Evolutionary conservation across 768 basidiomycete species (phyloP).

Genomic region (Calocybe indica): DNA sequence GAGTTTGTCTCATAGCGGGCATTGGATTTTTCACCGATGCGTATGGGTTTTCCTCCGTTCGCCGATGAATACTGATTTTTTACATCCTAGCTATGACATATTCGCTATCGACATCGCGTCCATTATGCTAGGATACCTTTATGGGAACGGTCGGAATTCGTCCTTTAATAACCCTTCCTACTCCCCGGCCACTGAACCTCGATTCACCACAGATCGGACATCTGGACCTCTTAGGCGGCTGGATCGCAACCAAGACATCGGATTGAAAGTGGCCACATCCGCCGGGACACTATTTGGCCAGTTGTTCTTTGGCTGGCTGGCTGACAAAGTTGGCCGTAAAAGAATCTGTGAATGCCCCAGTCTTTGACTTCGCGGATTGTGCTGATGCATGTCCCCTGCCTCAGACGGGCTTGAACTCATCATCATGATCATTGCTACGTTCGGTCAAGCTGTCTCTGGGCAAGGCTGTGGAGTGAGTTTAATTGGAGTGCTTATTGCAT

Average conservation of each 20-base stretch:
- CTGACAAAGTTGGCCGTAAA: constrained; percentile 75
- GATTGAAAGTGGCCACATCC: constrained; percentile 72
- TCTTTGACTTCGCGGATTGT: not conserved
- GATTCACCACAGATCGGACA: not conserved
- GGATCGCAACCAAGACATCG: constrained; percentile 63
- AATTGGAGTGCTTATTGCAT: constrained; percentile 72
- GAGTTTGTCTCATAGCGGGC: constrained; percentile 64
- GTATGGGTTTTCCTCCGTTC: constrained; percentile 19
- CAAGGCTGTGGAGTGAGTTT: constrained; percentile 60
- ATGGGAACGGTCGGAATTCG: constrained; percentile 33
- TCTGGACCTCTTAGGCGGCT: constrained; percentile 23
- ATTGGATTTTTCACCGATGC: constrained; percentile 92
- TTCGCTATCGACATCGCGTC: constrained; percentile 88
- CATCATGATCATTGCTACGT: constrained; percentile 77
- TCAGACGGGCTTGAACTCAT: constrained; percentile 69
- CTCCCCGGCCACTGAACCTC: constrained; percentile 1
- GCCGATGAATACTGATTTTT: not conserved
- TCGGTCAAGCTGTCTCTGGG: constrained; percentile 75
- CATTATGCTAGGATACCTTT: constrained; percentile 80
- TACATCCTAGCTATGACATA: constrained; percentile 60
- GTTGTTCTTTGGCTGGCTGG: constrained; percentile 75
- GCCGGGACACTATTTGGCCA: constrained; percentile 74
- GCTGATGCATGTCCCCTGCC: not conserved
- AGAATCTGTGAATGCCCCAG: constrained; percentile 55
- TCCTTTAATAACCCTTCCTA: too few species aligned